These are phyloP conservation scores for Yamadazyma nakazawae DNA, from an alignment of 805 yeast genomes.

Conservation along the genomic window DNA sequence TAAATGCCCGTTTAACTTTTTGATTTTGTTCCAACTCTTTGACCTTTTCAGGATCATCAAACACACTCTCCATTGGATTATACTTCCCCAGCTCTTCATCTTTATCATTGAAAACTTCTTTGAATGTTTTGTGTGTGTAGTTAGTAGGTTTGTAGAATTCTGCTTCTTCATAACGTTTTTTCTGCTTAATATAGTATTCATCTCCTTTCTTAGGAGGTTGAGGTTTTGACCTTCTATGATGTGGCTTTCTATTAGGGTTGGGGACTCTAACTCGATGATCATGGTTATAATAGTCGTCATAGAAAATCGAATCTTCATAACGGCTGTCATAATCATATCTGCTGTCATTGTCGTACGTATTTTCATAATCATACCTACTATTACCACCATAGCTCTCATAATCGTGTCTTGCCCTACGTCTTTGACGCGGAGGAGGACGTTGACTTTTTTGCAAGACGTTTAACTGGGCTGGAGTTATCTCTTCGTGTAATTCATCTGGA, in stretches of 20 bases:
- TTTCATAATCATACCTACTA: constrained; percentile 1
- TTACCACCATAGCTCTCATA: neutral
- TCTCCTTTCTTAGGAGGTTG: constrained; percentile 11
- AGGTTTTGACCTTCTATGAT: neutral
- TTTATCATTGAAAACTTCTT: constrained; percentile 32
- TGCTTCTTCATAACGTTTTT: constrained; percentile 33
- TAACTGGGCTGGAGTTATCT: constrained; percentile 39
- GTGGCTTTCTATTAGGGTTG: neutral
- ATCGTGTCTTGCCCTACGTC: constrained; percentile 2
- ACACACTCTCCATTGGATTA: constrained; percentile 41
- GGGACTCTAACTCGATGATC: constrained; percentile 6
- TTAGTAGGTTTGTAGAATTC: constrained; percentile 28
- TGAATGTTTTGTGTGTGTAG: constrained; percentile 39
- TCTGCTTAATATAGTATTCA: constrained; percentile 38
- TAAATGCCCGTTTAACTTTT: constrained; percentile 26
- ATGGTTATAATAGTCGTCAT: constrained; percentile 6
- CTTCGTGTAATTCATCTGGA: constrained; percentile 30
- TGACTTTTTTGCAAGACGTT: constrained; percentile 20
- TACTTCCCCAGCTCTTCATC: constrained; percentile 28
- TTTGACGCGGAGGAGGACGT: neutral
- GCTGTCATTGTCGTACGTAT: constrained; percentile 1
- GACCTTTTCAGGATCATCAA: constrained; percentile 24
- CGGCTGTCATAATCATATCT: neutral
- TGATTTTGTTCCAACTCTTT: constrained; percentile 20
- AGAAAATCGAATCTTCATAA: neutral